Conservation (phyloP, 805 yeast species). For the Yamadazyma philogaea region DNA sequence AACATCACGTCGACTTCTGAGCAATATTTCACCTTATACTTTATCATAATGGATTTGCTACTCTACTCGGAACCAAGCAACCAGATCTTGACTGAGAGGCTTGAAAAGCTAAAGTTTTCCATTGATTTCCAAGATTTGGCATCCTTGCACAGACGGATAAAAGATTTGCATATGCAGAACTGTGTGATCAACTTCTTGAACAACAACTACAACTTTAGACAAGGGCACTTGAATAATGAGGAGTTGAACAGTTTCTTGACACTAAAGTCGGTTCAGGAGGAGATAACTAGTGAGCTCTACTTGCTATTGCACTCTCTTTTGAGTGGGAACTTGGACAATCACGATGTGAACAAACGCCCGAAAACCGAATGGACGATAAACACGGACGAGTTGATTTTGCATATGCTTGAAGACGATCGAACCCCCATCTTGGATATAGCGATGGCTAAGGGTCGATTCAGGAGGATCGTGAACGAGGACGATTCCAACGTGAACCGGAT, state of each 20-base stretch:
- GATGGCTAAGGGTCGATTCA: conserved; percentile 32
- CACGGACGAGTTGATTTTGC: conserved; percentile 40
- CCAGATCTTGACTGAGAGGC: conserved; percentile 51
- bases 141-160: conserved; percentile 47
- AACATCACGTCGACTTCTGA: conserved; percentile 65
- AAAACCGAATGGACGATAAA: conserved; percentile 33
- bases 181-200: conserved; percentile 39
- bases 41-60: conserved; percentile 59
- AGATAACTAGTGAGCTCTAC: conserved; percentile 31
- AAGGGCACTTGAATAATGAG: conserved; percentile 48
- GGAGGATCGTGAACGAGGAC: conserved; percentile 34
- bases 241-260: conserved; percentile 43
- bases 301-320: conserved; percentile 36
- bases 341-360: conserved; percentile 18
- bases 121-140: conserved; percentile 64
- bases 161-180: conserved; percentile 48
- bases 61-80: conserved; percentile 73
- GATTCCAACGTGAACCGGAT: conserved; percentile 39
- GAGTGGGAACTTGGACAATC: conserved; percentile 28
- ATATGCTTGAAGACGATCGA: conserved; percentile 40
- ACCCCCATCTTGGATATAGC: conserved; percentile 38
- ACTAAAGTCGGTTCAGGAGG: conserved; percentile 32
- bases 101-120: conserved; percentile 65
- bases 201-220: conserved; percentile 48
- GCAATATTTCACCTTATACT: conserved; percentile 67